Conservation (phyloP, 78 protist genomes). For the Guillardia theta region DNA sequence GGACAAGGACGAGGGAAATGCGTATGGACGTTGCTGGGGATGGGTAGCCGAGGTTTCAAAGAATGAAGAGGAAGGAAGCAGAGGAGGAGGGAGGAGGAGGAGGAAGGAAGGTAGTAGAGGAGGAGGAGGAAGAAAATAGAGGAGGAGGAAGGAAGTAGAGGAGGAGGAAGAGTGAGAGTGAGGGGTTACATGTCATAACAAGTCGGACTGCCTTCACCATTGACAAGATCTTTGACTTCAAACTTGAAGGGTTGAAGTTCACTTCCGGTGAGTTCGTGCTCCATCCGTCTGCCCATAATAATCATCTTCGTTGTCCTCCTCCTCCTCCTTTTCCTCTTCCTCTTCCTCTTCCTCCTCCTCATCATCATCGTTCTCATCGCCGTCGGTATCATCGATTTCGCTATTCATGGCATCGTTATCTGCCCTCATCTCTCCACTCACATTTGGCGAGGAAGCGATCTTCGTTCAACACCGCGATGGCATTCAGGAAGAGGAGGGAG, state of each 20-base stretch:
- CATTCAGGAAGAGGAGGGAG: constrained; percentile 1
- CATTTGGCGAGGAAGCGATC: neutral
- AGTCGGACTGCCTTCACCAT: constrained; percentile 16
- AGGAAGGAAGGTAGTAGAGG: neutral
- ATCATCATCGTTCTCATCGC: too few species aligned
- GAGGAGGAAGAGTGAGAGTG: neutral
- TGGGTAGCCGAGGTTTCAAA: neutral
- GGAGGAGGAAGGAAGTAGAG: neutral
- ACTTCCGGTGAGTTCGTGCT: neutral
- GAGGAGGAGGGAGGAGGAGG: neutral
- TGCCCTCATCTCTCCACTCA: neutral
- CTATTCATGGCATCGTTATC: neutral
- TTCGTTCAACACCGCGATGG: neutral
- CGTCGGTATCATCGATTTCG: too few species aligned
- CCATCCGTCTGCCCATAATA: neutral
- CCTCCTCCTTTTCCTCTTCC: neutral
- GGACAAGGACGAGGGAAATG: neutral
- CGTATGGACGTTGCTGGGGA: neutral
- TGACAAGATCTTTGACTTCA: neutral
- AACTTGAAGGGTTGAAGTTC: neutral
- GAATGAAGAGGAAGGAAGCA: neutral
- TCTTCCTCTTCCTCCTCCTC: neutral
- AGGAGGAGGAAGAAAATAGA: neutral
- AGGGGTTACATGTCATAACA: neutral
- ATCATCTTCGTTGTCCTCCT: neutral